Evolutionary conservation across 1,284 basidiomycete species (phyloP), one percentile per base, ranked within the genome.

Genomic region (Bjerkandera adusta): DNA sequence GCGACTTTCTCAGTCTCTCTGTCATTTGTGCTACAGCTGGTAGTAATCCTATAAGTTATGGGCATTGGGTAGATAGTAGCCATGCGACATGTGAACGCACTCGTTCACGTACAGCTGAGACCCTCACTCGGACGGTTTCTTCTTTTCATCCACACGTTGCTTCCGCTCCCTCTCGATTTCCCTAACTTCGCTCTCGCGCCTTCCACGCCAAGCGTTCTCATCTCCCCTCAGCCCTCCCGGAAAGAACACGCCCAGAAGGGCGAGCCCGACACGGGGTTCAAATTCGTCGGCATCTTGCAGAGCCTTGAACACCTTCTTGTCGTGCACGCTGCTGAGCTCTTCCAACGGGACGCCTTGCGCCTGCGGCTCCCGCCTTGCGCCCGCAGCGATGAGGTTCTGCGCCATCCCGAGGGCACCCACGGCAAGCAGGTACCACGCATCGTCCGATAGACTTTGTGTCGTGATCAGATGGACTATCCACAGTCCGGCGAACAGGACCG

Each of bases 381-480:
- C 57, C 13, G 56, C 57, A 1, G 53, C 54, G 32, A 59, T 24
- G 34, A 48, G 50, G 42, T 59, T 59, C 48, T 59, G 57, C 16
- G 53, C 30, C 56, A 59, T 59, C n/a, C 57, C 57, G 21, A 59
- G 43, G 5, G 44, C 47, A 13, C 57, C 57, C n/a, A 59, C 30
- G 0, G 51, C 52, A n/a, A 59, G 53, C 15, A 52, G 27, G 35
- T 53, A 59, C 57, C 57, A 59, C 25, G 56, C 52, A 34, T 54
- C 49, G 13, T 29, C 36, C 13, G 47, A 26, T 6, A 59, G 47
- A 18, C 54, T 48, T 47, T 57, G 52, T 2, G 55, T 53, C 2
- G 56, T 59, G 36, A 59, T 45, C 15, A 59, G 47, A 15, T 53
- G 54, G 20, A 53, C 54, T 36, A 59, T 42, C 57, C 56, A 57